Base-by-base conservation (phyloP, 306 rosid species). In the Styphnolobium japonicum region DNA sequence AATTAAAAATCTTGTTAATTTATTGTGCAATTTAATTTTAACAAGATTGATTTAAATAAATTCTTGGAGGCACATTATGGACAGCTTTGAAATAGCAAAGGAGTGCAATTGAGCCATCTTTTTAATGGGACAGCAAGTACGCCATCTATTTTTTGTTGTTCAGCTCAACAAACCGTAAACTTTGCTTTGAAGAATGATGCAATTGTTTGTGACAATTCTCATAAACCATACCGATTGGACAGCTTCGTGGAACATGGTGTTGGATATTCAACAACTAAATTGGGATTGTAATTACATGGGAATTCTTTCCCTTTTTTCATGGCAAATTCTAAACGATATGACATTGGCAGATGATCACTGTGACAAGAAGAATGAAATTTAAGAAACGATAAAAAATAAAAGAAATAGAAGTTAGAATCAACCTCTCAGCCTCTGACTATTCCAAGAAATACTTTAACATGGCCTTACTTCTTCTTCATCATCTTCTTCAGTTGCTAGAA, bases 161-260 rank as follows among this genome's bases (percentile, higher is more conserved):
- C 46, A 52, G 80, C 27, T 64, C 61, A 80, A 64, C 84, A 63
- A 71, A 73, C 79, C 36, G 16, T 9, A 52, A 80, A 80, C 84
- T 66, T 74, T 0, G 43, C 12, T 56, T 56, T 43, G 64, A 73
- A 74, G 75, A 31, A 56, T 40, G 19, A n/a, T 49, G 56, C 31
- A 36, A 22, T 36, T 18, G 42, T 34, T 34, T 33, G 49, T 63
- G 65, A 33, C 64, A 23, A 61, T 43, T 45, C 62, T 25, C 18
- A 34, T 33, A 31, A 34, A 27, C 79, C 42, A 75, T 8, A 6
- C 3, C 22, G 62, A 57, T 42, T 7, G 4, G 27, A 43, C 60
- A 16, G 37, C 72, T 31, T 46, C 27, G 33, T 51, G 27, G 2
- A n/a, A n/a, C n/a, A n/a, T n/a, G n/a, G n/a, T n/a, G n/a, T n/a